A percentile compares a stretch with the other conserved stretches of the same genome.
phyloP scores from a whole-genome alignment of 306 rosid species.

The Senna tora region DNA sequence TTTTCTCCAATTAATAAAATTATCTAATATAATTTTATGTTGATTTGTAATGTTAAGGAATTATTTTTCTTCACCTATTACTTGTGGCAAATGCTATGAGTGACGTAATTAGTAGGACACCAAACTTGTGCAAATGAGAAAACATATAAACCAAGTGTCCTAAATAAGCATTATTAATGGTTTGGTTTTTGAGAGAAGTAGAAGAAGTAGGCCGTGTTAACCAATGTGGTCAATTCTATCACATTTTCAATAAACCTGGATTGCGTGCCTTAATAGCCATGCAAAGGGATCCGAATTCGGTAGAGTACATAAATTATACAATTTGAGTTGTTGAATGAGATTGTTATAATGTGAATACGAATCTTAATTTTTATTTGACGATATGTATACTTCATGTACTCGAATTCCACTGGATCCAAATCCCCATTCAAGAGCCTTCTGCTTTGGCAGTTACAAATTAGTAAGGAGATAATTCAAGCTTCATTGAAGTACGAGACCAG shows the following conservation, averaged over 20 bases:
- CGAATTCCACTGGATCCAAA: too few relatives aligned
- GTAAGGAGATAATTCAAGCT: neutral
- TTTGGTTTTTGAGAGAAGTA: constrained; percentile 33
- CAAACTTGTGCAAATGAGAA: neutral
- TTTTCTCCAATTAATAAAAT: neutral
- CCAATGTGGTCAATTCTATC: neutral
- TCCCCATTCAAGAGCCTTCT: neutral
- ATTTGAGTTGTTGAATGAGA: too few relatives aligned
- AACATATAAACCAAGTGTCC: neutral
- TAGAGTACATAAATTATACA: too few relatives aligned
- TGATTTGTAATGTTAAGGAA: too few relatives aligned
- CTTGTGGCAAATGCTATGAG: constrained; percentile 47
- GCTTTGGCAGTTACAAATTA: neutral
- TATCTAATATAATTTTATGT: neutral
- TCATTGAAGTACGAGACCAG: neutral
- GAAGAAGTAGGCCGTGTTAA: neutral
- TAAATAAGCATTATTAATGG: neutral
- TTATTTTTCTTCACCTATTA: constrained; percentile 15
- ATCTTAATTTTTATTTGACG: too few relatives aligned
- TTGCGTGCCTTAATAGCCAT: constrained; percentile 18
- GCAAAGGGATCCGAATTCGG: too few relatives aligned
- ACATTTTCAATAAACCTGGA: neutral
- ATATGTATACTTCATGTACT: too few relatives aligned
- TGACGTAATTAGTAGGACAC: constrained; percentile 37
- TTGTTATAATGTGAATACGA: too few relatives aligned